Percentiles rank a stretch among this genome's conserved stretches.
phyloP scores from a whole-genome alignment of 768 basidiomycete genomes.

The Collybia mongolica region DNA sequence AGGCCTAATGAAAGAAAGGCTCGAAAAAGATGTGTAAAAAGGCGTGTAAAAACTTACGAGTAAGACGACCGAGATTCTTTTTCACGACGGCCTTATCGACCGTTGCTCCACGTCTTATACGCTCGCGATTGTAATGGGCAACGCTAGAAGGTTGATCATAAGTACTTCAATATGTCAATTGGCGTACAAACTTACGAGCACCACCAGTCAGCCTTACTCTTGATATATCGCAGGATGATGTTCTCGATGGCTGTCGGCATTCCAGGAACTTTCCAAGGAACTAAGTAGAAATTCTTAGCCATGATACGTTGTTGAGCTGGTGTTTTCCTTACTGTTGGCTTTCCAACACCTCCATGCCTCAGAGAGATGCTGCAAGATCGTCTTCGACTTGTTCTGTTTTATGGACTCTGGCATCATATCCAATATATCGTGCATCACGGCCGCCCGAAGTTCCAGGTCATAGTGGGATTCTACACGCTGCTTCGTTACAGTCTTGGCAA shows the following conservation, averaged over 20 bases:
- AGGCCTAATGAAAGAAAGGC: constrained; percentile 47
- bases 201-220: constrained; percentile 99
- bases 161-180: neutral
- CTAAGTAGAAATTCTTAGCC: constrained; percentile 27
- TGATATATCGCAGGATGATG: constrained; percentile 98
- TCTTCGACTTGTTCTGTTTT: constrained; percentile 99
- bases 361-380: constrained; percentile 95
- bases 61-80: constrained; percentile 98
- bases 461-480: constrained; percentile 99
- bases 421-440: constrained; percentile 99
- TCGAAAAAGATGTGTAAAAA: neutral
- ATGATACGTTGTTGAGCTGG: neutral
- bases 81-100: constrained; percentile 99
- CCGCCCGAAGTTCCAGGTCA: constrained; percentile 94
- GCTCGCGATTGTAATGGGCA: constrained; percentile 97
- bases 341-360: constrained; percentile 99
- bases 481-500: constrained; percentile 98
- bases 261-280: constrained; percentile 99
- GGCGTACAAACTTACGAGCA: constrained; percentile 58
- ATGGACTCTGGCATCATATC: constrained; percentile 99
- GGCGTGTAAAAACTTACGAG: constrained; percentile 50
- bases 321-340: constrained; percentile 66
- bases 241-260: constrained; percentile 99
- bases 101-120: constrained; percentile 94
- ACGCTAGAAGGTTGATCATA: constrained; percentile 48